A percentile compares a stretch with the other conserved stretches of the same genome.
phyloP scores from a whole-genome alignment of 768 basidiomycete species.

The Dioszegia crocea region DNA sequence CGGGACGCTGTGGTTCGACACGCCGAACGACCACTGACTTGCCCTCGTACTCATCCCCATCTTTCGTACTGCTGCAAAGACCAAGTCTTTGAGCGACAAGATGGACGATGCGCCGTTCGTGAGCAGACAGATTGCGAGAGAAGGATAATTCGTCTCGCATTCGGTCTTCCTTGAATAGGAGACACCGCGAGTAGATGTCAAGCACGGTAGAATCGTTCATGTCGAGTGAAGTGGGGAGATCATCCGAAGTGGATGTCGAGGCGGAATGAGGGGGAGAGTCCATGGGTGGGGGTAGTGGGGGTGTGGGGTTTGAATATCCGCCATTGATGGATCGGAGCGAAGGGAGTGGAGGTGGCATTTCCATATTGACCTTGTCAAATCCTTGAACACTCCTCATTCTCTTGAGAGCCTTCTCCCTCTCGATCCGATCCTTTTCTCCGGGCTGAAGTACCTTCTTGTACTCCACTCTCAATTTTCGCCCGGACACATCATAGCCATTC shows the following conservation, averaged over 20 bases:
- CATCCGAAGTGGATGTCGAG: constrained; percentile 38
- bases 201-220: constrained; percentile 91
- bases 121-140: constrained; percentile 75
- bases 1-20: constrained; percentile 54
- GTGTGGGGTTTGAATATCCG: constrained; percentile 11
- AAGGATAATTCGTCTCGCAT: constrained; percentile 98
- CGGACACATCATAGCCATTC: constrained; percentile 65
- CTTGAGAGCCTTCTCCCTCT: constrained; percentile 95
- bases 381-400: constrained; percentile 97
- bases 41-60: constrained; percentile 88
- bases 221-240: constrained; percentile 62
- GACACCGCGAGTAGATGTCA: constrained; percentile 93
- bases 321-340: background rate
- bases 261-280: constrained; percentile 39
- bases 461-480: constrained; percentile 94
- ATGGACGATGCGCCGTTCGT: constrained; percentile 88
- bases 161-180: constrained; percentile 94
- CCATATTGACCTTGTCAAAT: constrained; percentile 43
- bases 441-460: constrained; percentile 99
- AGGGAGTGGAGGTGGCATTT: background rate
- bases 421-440: constrained; percentile 97
- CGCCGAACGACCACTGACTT: constrained; percentile 91
- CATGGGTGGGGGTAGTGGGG: constrained; percentile 9
- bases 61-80: constrained; percentile 78
- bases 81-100: constrained; percentile 94